Percentiles rank a stretch among this genome's conserved stretches.
Conservation (phyloP, 2,329 filamentous ascomycete species). For the Cercospora citrullina region DNA sequence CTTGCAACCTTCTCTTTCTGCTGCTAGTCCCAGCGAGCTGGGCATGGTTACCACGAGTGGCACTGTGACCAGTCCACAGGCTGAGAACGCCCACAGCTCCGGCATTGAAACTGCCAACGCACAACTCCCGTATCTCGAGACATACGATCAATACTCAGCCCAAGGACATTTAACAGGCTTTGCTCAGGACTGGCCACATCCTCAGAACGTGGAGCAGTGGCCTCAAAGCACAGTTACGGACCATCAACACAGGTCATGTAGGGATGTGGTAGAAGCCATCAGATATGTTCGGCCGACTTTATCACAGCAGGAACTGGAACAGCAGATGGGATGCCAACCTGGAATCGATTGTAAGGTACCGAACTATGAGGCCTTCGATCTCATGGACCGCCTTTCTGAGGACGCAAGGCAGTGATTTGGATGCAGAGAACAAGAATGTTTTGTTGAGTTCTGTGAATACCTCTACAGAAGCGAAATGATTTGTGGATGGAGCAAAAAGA, state of each 20-base stretch:
- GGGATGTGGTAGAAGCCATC: constrained; percentile 50
- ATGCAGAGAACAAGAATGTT: too few relatives aligned
- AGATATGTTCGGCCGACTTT: constrained; percentile 45
- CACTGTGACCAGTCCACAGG: not conserved
- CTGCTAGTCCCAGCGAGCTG: not conserved
- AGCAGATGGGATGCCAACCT: constrained; percentile 45
- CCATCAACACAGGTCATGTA: constrained; percentile 33
- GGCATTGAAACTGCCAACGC: not conserved
- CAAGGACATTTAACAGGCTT: not conserved
- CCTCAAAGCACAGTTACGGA: not conserved
- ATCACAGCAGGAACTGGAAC: constrained; percentile 40
- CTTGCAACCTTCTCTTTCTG: not conserved
- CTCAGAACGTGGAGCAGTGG: not conserved
- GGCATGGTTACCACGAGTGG: not conserved
- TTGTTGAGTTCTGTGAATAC: not conserved
- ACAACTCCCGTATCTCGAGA: not conserved
- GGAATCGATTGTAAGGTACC: constrained; percentile 47
- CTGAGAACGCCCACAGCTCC: not conserved
- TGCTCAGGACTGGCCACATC: not conserved
- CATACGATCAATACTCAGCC: not conserved
- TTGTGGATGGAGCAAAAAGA: too few relatives aligned
- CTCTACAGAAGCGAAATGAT: not conserved
- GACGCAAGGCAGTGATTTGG: not conserved
- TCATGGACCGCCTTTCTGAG: constrained; percentile 43
- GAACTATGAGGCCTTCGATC: constrained; percentile 46